Conservation (phyloP, 768 basidiomycete genomes). For the Gloeophyllum trabeum region DNA sequence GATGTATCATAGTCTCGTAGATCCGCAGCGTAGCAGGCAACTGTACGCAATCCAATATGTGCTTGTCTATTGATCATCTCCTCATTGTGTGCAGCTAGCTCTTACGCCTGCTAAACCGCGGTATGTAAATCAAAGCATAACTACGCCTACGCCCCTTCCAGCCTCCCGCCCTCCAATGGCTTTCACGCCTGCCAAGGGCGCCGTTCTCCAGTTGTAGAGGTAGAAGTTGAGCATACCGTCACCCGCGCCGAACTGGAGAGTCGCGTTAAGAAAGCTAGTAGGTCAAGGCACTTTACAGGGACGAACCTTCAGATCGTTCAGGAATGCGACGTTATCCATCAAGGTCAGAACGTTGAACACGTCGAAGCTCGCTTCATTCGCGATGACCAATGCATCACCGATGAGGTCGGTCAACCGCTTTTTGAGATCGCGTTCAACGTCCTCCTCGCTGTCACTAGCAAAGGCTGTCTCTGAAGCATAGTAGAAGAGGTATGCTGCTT, state of each 20-base stretch:
- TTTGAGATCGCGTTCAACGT: constrained; percentile 55
- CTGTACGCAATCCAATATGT: no score
- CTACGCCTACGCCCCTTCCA: constrained; percentile 82
- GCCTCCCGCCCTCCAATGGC: constrained; percentile 36
- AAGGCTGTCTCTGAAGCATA: constrained; percentile 59
- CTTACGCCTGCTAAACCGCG: no score
- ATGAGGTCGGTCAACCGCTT: constrained; percentile 62
- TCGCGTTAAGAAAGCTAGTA: constrained; percentile 4
- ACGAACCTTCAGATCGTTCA: constrained; percentile 74
- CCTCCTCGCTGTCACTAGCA: constrained; percentile 21
- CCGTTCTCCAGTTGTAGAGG: constrained; percentile 91
- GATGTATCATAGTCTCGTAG: no score
- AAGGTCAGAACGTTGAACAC: constrained; percentile 93
- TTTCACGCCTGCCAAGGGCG: constrained; percentile 62
- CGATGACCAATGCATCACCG: constrained; percentile 71
- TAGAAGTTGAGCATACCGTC: constrained; percentile 90
- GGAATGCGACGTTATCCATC: constrained; percentile 84
- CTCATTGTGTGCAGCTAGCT: no score
- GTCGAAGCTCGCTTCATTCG: constrained; percentile 81
- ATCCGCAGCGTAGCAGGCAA: no score
- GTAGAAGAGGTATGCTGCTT: constrained; percentile 94
- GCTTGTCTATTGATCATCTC: no score
- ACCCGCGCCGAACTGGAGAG: constrained; percentile 74
- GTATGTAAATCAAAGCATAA: constrained; percentile 62
- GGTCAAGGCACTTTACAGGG: neutral